phyloP scores from a whole-genome alignment of 2,329 filamentous ascomycete species.

The Xylariaceae sp. region DNA sequence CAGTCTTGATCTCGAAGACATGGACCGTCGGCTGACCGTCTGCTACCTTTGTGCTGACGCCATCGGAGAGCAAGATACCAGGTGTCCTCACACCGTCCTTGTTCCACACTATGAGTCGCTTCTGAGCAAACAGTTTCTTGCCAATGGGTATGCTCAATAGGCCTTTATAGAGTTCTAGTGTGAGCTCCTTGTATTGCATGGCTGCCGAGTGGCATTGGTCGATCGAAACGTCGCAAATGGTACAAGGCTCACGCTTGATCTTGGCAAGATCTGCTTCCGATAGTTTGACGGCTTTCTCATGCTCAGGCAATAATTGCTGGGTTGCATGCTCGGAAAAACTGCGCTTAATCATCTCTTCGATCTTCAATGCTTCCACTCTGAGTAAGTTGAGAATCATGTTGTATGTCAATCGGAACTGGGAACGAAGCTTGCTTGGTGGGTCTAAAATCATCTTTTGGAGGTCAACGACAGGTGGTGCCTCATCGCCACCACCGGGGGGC shows the following conservation, averaged over 20 bases:
- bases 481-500: conserved; percentile 71
- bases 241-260: conserved; percentile 81
- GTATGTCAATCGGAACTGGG: conserved; percentile 95
- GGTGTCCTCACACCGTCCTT: conserved; percentile 79
- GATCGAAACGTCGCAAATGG: conserved; percentile 76
- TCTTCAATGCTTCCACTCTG: conserved; percentile 93
- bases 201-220: conserved; percentile 78
- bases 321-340: conserved; percentile 98
- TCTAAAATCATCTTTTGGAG: conserved; percentile 93
- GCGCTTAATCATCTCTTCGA: conserved; percentile 99
- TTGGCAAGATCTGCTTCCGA: conserved; percentile 90
- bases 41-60: conserved; percentile 59
- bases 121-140: conserved; percentile 71
- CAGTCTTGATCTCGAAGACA: conserved; percentile 72
- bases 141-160: conserved; percentile 80
- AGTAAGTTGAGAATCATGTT: conserved; percentile 98
- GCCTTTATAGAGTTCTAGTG: conserved; percentile 73
- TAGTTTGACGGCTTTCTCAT: conserved; percentile 89
- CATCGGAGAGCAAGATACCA: conserved; percentile 77
- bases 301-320: conserved; percentile 88
- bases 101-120: conserved; percentile 79
- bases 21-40: conserved; percentile 66
- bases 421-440: conserved; percentile 89
- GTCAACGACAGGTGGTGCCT: conserved; percentile 81
- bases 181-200: conserved; percentile 77